These are phyloP conservation scores for Irpex sp. DNA, from an alignment of 1,284 basidiomycete genomes.

Conservation along the genomic window DNA sequence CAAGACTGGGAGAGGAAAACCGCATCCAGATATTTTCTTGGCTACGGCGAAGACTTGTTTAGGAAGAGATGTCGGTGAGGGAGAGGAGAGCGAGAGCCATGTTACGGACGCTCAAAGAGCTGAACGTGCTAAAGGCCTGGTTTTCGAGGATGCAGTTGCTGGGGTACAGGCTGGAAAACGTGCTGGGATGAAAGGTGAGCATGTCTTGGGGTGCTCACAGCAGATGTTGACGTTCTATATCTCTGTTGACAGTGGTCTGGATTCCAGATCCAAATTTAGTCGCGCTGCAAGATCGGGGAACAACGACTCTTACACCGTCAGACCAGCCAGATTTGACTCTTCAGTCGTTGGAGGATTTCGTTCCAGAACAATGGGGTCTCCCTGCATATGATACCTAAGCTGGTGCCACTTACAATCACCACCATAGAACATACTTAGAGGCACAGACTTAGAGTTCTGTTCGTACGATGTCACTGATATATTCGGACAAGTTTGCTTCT, in stretches of 20 bases:
- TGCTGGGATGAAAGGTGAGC: conserved; percentile 75
- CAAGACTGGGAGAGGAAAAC: conserved; percentile 49
- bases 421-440: neutral
- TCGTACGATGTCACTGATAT: no score
- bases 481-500: no score
- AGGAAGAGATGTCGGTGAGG: conserved; percentile 46
- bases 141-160: conserved; percentile 74
- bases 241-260: conserved; percentile 37
- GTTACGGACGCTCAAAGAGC: conserved; percentile 35
- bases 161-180: conserved; percentile 74
- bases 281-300: conserved; percentile 24
- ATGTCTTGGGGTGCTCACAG: neutral
- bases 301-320: conserved; percentile 7
- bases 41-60: conserved; percentile 57
- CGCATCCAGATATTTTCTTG: conserved; percentile 73
- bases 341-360: conserved; percentile 62
- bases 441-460: no score
- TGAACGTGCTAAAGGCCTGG: conserved; percentile 58
- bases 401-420: neutral
- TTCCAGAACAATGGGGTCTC: conserved; percentile 73
- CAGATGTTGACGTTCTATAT: neutral
- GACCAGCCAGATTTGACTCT: conserved; percentile 54
- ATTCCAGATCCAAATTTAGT: conserved; percentile 68
- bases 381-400: conserved; percentile 46
- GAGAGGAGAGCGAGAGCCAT: conserved; percentile 29